Percentiles rank a stretch among this genome's conserved stretches.
Evolutionary conservation across 495 filamentous ascomycete genomes (phyloP).

Genomic region (Aspergillus sclerotioniger): DNA sequence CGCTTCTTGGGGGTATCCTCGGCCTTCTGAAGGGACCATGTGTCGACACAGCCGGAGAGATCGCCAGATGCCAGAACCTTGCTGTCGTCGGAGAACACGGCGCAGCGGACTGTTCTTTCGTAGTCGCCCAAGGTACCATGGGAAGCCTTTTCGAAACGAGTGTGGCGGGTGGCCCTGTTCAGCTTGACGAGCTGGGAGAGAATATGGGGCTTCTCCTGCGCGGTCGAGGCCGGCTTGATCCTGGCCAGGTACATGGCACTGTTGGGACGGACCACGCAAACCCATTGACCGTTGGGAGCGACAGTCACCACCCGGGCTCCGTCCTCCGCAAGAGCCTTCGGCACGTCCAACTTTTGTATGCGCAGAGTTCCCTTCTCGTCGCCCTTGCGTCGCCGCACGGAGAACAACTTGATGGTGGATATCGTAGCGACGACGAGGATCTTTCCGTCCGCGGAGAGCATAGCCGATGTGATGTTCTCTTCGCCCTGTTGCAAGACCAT

Average conservation of each 20-base stretch:
- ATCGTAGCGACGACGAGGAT: conserved; percentile 75
- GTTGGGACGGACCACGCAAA: conserved; percentile 52
- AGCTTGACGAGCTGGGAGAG: conserved; percentile 52
- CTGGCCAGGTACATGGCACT: conserved; percentile 48
- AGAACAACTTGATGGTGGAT: conserved; percentile 76
- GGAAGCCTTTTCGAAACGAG: conserved; percentile 49
- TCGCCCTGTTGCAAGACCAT: conserved; percentile 54
- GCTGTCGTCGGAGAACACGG: conserved; percentile 79
- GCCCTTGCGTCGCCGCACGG: conserved; percentile 41
- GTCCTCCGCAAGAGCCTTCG: conserved; percentile 39
- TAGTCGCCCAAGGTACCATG: conserved; percentile 75
- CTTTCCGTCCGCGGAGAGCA: conserved; percentile 69
- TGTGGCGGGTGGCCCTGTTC: conserved; percentile 55
- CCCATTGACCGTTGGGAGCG: conserved; percentile 53
- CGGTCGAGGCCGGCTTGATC: conserved; percentile 34
- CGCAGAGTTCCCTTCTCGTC: conserved; percentile 55
- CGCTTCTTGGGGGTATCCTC: conserved; percentile 37
- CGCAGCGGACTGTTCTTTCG: conserved; percentile 69
- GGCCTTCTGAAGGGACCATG: conserved; percentile 67
- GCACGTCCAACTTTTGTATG: conserved; percentile 65
- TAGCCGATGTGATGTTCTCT: conserved; percentile 80
- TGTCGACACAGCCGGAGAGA: conserved; percentile 81
- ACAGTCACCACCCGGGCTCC: conserved; percentile 67
- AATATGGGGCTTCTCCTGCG: conserved; percentile 41
- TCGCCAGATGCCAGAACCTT: conserved; percentile 75